A percentile compares a stretch with the other conserved stretches of the same genome.
These are phyloP conservation scores for Sporothrix euskadiensis DNA, from an alignment of 2,329 filamentous ascomycete species.

Conservation along the genomic window DNA sequence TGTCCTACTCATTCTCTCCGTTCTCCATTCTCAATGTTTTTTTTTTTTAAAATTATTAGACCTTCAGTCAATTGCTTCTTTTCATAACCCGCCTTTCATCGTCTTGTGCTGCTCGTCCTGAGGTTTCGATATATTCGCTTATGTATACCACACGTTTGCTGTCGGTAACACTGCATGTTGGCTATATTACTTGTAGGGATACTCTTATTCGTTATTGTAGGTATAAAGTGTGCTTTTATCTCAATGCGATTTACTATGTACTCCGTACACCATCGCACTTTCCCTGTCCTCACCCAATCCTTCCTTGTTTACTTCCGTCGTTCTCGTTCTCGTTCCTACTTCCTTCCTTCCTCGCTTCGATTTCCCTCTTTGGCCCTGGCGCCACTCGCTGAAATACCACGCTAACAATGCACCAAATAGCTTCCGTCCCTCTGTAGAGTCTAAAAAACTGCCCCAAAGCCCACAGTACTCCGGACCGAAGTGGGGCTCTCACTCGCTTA, in stretches of 20 bases:
- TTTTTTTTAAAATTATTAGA: not conserved
- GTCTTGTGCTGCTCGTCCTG: not conserved
- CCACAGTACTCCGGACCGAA: not conserved
- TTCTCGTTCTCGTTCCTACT: conserved; percentile 23
- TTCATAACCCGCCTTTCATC: not conserved
- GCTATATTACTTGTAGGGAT: no score
- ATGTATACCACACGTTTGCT: not conserved
- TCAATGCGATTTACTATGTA: not conserved
- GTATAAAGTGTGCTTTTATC: not conserved
- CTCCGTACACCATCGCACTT: not conserved
- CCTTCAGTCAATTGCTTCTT: not conserved
- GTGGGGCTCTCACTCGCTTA: conserved; percentile 19
- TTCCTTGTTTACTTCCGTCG: not conserved
- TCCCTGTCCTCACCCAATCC: not conserved
- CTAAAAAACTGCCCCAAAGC: not conserved
- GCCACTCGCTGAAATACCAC: conserved; percentile 6
- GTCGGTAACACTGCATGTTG: not conserved
- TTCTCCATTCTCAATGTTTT: not conserved
- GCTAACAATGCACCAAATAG: conserved; percentile 8
- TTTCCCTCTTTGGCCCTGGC: conserved; percentile 20
- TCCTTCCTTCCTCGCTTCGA: conserved; percentile 2
- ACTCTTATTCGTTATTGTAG: no score
- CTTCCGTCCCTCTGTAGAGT: not conserved
- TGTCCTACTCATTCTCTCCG: not conserved
- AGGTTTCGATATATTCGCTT: not conserved